phyloP scores from a whole-genome alignment of 139 green algal species.

The Mesotaenium endlicherianum region DNA sequence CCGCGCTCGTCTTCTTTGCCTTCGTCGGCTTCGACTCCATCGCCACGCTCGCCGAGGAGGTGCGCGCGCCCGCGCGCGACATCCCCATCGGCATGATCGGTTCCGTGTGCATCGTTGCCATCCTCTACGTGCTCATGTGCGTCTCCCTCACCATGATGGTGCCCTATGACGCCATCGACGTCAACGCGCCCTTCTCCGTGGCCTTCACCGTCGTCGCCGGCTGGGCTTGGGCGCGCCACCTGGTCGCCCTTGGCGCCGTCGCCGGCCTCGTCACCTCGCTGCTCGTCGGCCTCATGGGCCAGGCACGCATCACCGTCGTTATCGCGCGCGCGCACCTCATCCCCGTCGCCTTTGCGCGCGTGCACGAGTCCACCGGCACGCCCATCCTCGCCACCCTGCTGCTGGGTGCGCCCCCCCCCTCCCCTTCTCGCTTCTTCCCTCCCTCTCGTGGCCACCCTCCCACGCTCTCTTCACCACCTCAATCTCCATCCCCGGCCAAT shows the following conservation, averaged over 20 bases:
- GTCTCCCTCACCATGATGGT: slow-evolving; percentile 60
- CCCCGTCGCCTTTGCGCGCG: slow-evolving; percentile 63
- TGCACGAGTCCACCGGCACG: slow-evolving; percentile 59
- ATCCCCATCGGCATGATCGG: slow-evolving; percentile 67
- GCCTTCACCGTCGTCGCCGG: slow-evolving; percentile 50
- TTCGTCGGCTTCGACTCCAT: slow-evolving; percentile 67
- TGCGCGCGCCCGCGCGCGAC: slow-evolving; percentile 55
- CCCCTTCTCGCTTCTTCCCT: not conserved
- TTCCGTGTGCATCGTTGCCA: slow-evolving; percentile 59
- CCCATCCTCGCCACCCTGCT: slow-evolving; percentile 64
- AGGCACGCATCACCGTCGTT: slow-evolving; percentile 76
- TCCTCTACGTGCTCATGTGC: slow-evolving; percentile 64
- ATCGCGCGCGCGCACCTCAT: slow-evolving; percentile 76
- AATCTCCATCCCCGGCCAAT: no score
- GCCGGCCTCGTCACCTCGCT: slow-evolving; percentile 46
- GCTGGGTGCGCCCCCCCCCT: not conserved
- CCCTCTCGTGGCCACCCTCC: no score
- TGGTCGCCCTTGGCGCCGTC: slow-evolving; percentile 43
- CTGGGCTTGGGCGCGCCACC: slow-evolving; percentile 38
- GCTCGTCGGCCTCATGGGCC: slow-evolving; percentile 64
- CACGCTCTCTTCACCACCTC: no score
- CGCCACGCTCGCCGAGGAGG: slow-evolving; percentile 71
- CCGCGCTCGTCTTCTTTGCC: slow-evolving; percentile 60
- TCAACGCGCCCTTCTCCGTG: slow-evolving; percentile 54
- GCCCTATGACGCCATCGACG: slow-evolving; percentile 54